Evolutionary conservation across 1,284 basidiomycete genomes (phyloP), one percentile per base, ranked within the genome.

Genomic region (Apiotrichum veenhuisii): DNA sequence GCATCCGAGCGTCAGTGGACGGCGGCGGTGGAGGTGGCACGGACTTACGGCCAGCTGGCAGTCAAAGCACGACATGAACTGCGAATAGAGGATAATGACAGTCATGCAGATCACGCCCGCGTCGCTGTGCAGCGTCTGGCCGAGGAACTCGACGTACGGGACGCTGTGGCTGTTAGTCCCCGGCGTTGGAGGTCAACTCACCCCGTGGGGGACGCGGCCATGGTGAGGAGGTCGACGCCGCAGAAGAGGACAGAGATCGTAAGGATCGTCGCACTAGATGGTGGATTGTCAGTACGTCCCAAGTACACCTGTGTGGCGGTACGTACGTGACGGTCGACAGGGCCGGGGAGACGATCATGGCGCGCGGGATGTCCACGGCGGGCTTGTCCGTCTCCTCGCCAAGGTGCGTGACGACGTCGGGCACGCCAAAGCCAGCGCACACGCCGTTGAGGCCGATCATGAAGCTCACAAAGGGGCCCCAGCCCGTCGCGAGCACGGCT

Each of bases 81-180:
- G 50, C 23, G 50, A 34, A 30, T 52, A 52, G 42, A 52, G 34
- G 18, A 52, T 33, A 12, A 52, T 52, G 42, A 52, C 50, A 42
- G 20, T 34, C 41, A 52, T 44, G 42, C 34, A 43, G 15, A 43
- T 45, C 14, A 52, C 50, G 23, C 50, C 50, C 1, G 50, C 23
- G 18, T 38, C 30, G 23, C 36, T n/a, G 23, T 15, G 11, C 11
- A 52, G 18, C 23, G 50, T 52, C 34, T 43, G 33, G 14, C 25
- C 37, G 1, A 44, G 42, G 12, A 30, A 30, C 30, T 30, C 7
- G 30, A 30, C 7, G 12, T 30, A 30, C 30, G 30, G 30, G 7
- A 12, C 5, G 7, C 30, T 30, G 30, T 30, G 7, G 30, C 7
- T 12, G 30, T 30, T 30, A 30, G 30, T 30, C 12, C 30, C n/a